A percentile compares a stretch with the other conserved stretches of the same genome.
These are phyloP conservation scores for Trichoderma sp. DNA, from an alignment of 2,329 filamentous ascomycete species.

Conservation along the genomic window DNA sequence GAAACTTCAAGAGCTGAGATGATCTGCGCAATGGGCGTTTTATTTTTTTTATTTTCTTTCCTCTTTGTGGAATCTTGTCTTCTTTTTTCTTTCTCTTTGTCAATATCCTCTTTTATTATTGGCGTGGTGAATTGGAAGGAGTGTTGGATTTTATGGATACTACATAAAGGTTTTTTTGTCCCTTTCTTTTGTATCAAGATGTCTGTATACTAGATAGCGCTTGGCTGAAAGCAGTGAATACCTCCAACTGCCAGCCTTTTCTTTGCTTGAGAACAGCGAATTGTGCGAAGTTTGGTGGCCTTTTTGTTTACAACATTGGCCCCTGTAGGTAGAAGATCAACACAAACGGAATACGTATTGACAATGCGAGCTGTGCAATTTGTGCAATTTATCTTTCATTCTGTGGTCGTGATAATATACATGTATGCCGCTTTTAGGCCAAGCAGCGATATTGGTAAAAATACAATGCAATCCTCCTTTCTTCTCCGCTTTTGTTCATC, in stretches of 20 bases:
- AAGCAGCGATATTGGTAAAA: not conserved
- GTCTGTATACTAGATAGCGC: not conserved
- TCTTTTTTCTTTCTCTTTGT: not conserved
- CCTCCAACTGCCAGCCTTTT: not conserved
- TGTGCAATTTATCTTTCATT: not conserved
- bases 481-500: not conserved
- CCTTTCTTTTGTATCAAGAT: not conserved
- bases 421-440: not conserved
- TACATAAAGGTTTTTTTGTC: not conserved
- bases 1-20: constrained; percentile 60
- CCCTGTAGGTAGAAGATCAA: not conserved
- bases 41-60: not conserved
- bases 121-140: not conserved
- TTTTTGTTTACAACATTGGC: not conserved
- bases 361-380: not conserved
- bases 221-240: not conserved
- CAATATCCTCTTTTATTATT: not conserved
- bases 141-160: not conserved
- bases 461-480: not conserved
- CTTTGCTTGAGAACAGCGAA: not conserved
- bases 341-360: not conserved
- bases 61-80: not conserved
- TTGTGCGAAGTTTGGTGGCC: not conserved
- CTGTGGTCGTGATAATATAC: not conserved
- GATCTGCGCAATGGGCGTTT: constrained; percentile 43